A percentile compares a stretch with the other conserved stretches of the same genome.
phyloP scores from a whole-genome alignment of 305 asterid genomes.

The Fraxinus paxiana region DNA sequence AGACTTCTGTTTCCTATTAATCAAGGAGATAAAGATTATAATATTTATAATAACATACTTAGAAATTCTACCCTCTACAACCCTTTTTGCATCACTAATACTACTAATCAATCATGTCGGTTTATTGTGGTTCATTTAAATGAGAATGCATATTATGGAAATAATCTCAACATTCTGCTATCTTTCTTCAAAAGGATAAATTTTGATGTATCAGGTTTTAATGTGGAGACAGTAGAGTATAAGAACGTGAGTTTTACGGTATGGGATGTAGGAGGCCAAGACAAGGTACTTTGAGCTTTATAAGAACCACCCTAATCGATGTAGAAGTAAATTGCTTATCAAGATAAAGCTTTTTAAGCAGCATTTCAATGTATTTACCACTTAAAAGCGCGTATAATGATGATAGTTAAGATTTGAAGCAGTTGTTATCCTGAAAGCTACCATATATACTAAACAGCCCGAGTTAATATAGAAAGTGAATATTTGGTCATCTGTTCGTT shows the following conservation, averaged over 20 bases:
- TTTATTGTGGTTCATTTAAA: neutral
- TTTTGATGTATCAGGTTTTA: constrained; percentile 35
- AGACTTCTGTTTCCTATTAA: neutral
- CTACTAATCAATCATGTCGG: neutral
- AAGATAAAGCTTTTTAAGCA: neutral
- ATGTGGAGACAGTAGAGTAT: constrained; percentile 53
- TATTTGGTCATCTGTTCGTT: neutral
- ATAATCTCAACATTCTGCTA: neutral
- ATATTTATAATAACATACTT: too few species aligned
- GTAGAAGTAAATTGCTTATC: neutral
- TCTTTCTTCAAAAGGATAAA: neutral
- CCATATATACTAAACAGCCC: neutral
- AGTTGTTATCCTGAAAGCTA: neutral
- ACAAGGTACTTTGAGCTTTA: constrained; percentile 30
- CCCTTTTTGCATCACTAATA: neutral
- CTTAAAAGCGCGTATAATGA: neutral
- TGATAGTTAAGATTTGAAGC: neutral
- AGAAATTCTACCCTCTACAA: neutral
- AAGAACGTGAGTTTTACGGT: constrained; percentile 46
- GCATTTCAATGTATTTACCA: neutral
- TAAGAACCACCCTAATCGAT: neutral
- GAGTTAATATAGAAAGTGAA: neutral
- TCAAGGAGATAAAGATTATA: neutral
- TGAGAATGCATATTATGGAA: neutral
- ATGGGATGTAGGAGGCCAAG: constrained; percentile 63